phyloP scores from a whole-genome alignment of 2,329 filamentous ascomycete genomes.

The Ceratocystis colombiana region DNA sequence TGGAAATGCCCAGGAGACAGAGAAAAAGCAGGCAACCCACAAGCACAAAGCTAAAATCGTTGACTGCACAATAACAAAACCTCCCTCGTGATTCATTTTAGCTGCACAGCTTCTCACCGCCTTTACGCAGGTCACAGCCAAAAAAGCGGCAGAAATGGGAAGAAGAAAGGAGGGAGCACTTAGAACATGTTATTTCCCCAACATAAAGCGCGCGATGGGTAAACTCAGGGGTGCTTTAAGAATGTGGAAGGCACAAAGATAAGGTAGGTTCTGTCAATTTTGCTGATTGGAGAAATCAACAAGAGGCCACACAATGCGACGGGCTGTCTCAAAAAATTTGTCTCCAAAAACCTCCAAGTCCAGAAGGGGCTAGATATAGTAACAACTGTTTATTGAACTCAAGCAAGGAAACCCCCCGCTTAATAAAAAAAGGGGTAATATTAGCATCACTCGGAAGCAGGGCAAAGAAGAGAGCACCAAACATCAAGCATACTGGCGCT shows the following conservation, averaged over 20 bases:
- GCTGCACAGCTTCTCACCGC: background rate
- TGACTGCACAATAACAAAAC: background rate
- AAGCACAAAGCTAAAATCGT: background rate
- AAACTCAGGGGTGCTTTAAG: background rate
- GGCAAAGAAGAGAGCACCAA: too few species aligned
- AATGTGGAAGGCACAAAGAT: background rate
- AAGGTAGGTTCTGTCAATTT: background rate
- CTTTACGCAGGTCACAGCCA: background rate
- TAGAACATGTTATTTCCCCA: background rate
- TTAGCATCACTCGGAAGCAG: too few species aligned
- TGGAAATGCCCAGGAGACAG: background rate
- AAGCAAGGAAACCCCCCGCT: too few species aligned
- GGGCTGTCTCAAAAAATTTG: too few species aligned
- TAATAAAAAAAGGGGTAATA: too few species aligned
- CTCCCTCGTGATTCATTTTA: slow-evolving; percentile 1
- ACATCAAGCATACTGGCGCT: too few species aligned
- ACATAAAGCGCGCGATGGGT: background rate
- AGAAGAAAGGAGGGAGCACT: background rate
- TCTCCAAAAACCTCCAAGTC: too few species aligned
- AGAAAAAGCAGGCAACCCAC: background rate
- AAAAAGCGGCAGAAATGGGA: slow-evolving; percentile 3
- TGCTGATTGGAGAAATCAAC: too few species aligned
- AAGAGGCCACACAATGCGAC: too few species aligned
- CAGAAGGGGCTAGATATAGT: too few species aligned
- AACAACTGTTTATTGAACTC: too few species aligned